A percentile compares a stretch with the other conserved stretches of the same genome.
These are phyloP conservation scores for Bryum argenteum DNA, from an alignment of 225 moss, liverwort and hornwort genomes.

Conservation along the genomic window DNA sequence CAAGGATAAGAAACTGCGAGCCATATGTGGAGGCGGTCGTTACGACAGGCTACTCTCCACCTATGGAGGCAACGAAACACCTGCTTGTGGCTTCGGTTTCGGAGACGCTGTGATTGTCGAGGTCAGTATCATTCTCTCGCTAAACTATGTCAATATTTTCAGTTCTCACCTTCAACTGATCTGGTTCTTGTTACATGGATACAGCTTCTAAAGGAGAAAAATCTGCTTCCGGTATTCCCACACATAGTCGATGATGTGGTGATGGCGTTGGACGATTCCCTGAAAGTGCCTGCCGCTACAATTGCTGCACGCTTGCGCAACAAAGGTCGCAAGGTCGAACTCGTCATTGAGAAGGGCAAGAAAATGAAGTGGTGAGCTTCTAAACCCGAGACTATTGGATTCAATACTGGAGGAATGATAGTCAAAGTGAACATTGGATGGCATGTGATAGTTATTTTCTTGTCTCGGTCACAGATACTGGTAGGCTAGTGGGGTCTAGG, in stretches of 20 bases:
- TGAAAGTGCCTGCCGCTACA: constrained; percentile 75
- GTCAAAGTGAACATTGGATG: not conserved
- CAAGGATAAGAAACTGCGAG: constrained; percentile 80
- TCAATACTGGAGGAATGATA: not conserved
- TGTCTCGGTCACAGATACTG: not conserved
- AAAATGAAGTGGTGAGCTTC: constrained; percentile 78
- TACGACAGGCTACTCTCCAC: constrained; percentile 96
- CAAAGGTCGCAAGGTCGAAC: constrained; percentile 77
- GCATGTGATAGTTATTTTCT: not conserved
- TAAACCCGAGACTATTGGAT: not conserved
- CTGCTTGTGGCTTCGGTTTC: constrained; percentile 98
- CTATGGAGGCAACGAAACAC: constrained; percentile 85
- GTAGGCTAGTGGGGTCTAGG: too few species aligned
- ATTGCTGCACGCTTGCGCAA: constrained; percentile 74
- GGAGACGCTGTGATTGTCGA: constrained; percentile 98
- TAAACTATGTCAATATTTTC: too few species aligned
- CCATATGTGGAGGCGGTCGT: constrained; percentile 97
- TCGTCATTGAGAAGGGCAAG: constrained; percentile 76
- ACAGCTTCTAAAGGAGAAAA: constrained; percentile 93
- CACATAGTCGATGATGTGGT: constrained; percentile 93
- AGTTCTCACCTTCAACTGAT: not conserved
- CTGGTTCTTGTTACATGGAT: constrained; percentile 20
- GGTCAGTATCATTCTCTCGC: constrained; percentile 38
- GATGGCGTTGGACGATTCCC: constrained; percentile 77
- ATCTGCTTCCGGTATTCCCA: constrained; percentile 59